Base-by-base conservation (phyloP, 2,329 filamentous ascomycete species). In the Sporothrix sp. region DNA sequence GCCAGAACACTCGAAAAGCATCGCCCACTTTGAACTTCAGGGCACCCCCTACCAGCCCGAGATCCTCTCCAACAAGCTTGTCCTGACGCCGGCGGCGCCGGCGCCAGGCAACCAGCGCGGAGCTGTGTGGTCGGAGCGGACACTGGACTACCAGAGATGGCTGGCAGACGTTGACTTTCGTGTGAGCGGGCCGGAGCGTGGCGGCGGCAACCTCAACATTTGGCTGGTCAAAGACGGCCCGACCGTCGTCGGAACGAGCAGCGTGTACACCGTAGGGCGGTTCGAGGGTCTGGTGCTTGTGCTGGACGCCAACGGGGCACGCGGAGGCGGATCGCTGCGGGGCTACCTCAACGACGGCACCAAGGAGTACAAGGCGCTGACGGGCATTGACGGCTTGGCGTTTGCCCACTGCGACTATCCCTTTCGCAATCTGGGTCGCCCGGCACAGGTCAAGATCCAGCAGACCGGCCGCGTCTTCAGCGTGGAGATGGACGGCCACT, bases 301-400 rank as follows among this genome's bases (percentile, higher is more conserved):
- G 21, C 68, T 98, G 49, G 91, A 97, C 68, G 82, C 85, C 55
- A 85, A 93, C 62, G 84, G 86, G 50, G 84, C 87, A 39, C 68
- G 70, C 2, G 32, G 23, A 14, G 82, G 81, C 47, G 93, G 93
- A 58, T 89, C 84, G 68, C 75, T 98, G 57, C 79, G 93, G 53
- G 93, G 86, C 16, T 98, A 97, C 71, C 71, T 98, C 58, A 98
- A 97, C 69, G 93, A 97, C 65, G 91, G 90, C 44, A 79, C 73
- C 33, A 82, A 78, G 58, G 87, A 95, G 65, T 96, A 84, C 72
- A 82, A 81, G 62, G 74, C 75, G 51, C 84, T 90, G 59, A 84
- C 90, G 59, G 84, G 79, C 60, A 81, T 95, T 14, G 90, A 96
- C 68, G 82, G 79, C 59, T 75, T 96, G 48, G 86, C 91, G 14